Percentiles rank a stretch among this genome's conserved stretches.
Evolutionary conservation across 192 early-diverging fungal genomes (phyloP).

Genomic region (Podila horticola): DNA sequence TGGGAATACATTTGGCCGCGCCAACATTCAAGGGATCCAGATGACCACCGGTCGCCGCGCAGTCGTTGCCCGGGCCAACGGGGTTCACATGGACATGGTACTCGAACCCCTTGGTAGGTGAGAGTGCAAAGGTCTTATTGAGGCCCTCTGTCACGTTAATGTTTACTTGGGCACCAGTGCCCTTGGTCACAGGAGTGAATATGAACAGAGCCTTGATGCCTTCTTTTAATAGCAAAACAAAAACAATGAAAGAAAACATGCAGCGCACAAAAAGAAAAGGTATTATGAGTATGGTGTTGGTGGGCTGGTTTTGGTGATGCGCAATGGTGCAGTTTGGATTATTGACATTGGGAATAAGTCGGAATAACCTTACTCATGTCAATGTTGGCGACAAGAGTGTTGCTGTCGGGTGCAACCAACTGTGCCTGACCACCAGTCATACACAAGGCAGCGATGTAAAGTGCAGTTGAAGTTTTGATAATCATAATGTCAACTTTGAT

Average conservation of each 20-base stretch:
- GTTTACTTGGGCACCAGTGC: slow-evolving; percentile 4
- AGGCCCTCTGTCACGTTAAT: slow-evolving; percentile 14
- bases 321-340: not conserved
- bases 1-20: slow-evolving; percentile 5
- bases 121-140: not conserved
- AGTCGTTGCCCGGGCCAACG: slow-evolving; percentile 17
- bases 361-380: not conserved
- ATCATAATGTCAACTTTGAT: not conserved
- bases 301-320: no score
- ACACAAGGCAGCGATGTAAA: slow-evolving; percentile 2
- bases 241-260: not conserved
- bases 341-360: not conserved
- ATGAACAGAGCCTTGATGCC: slow-evolving; percentile 22
- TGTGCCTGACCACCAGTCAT: slow-evolving; percentile 1
- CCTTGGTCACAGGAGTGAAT: slow-evolving; percentile 10
- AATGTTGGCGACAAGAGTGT: slow-evolving; percentile 2
- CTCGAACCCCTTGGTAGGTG: slow-evolving; percentile 17
- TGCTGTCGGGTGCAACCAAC: slow-evolving; percentile 5
- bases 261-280: not conserved
- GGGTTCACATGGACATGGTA: slow-evolving; percentile 27
- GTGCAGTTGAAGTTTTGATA: slow-evolving; percentile 1
- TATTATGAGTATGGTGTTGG: not conserved
- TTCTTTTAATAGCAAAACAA: slow-evolving; percentile 5
- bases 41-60: slow-evolving; percentile 17
- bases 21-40: slow-evolving; percentile 27